Evolutionary conservation across 2,329 filamentous ascomycete genomes (phyloP), one percentile per base, ranked within the genome.

Genomic region (Phaeosphaeriaceae sp.): DNA sequence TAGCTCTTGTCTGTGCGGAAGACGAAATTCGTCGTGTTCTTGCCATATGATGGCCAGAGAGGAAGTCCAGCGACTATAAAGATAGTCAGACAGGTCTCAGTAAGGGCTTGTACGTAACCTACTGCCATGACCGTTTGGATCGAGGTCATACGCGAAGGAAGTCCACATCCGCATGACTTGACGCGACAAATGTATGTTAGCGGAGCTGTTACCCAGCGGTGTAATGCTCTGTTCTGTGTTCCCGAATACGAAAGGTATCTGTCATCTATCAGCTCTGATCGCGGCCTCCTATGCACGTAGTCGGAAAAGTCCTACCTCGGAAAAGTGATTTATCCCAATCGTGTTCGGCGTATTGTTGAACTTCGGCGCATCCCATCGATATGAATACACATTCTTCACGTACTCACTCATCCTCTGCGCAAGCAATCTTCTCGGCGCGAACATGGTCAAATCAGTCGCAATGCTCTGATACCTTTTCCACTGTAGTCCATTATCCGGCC

Each of bases 211-310:
- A 0, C 71, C 71, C 15, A 73, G 52, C 0, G 69, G 71, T 1
- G 71, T 73, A 7, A 73, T 63, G 6, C 58, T 60, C 47, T 72
- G 71, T 22, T 69, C 48, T 0, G 63, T 63, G 15, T 73, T 73
- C 6, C 71, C 71, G 48, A 74, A 74, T 0, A 72, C 68, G 13
- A 71, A 74, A 0, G 71, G 71, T 2, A 74, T 74, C 68, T n/a
- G n/a, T n/a, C n/a, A n/a, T n/a, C n/a, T n/a, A n/a, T n/a, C n/a
- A n/a, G n/a, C n/a, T n/a, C n/a, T n/a, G n/a, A n/a, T n/a, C n/a
- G n/a, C n/a, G n/a, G n/a, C n/a, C n/a, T n/a, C n/a, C n/a, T n/a
- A n/a, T n/a, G n/a, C n/a, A n/a, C n/a, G n/a, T n/a, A n/a, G n/a
- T n/a, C n/a, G n/a, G n/a, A n/a, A n/a, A n/a, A n/a, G n/a, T n/a